Evolutionary conservation across 2,329 filamentous ascomycete species (phyloP).

Genomic region (Cercospora sp.): DNA sequence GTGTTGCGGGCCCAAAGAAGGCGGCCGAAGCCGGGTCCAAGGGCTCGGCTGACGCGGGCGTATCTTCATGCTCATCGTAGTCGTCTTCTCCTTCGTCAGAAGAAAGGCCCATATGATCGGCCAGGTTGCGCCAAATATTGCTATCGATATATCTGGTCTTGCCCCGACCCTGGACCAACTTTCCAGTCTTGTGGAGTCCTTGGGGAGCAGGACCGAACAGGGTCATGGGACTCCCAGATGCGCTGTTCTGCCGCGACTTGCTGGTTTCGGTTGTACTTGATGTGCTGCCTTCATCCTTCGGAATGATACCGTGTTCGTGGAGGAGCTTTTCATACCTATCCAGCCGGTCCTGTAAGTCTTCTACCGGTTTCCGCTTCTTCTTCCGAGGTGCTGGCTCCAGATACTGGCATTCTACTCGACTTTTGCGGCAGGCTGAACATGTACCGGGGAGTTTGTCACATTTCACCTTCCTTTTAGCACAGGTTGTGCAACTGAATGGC

Average conservation of each 20-base stretch:
- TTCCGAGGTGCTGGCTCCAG: constrained; percentile 43
- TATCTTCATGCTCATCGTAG: constrained; percentile 23
- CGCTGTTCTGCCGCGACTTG: background rate
- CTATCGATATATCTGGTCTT: constrained; percentile 48
- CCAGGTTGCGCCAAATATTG: constrained; percentile 35
- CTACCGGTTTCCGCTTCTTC: constrained; percentile 42
- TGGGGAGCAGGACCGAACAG: background rate
- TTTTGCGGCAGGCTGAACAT: constrained; percentile 41
- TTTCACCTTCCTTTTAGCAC: constrained; percentile 43
- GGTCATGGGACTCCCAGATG: background rate
- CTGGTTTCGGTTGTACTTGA: background rate
- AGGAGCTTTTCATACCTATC: constrained; percentile 46
- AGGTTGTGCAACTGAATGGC: constrained; percentile 38
- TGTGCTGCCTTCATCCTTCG: constrained; percentile 11
- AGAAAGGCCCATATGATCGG: constrained; percentile 33
- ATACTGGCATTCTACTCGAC: constrained; percentile 44
- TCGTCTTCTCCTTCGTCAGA: constrained; percentile 32
- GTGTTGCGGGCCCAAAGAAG: constrained; percentile 22
- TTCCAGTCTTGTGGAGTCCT: constrained; percentile 4
- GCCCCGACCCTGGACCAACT: constrained; percentile 35
- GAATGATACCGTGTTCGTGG: constrained; percentile 39
- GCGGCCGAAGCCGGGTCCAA: constrained; percentile 34
- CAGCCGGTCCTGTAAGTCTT: constrained; percentile 40
- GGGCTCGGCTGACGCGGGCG: constrained; percentile 26
- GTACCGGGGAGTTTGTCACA: constrained; percentile 33